These are phyloP conservation scores for Emergomyces orientalis DNA, from an alignment of 2,329 filamentous ascomycete species.

Conservation along the genomic window DNA sequence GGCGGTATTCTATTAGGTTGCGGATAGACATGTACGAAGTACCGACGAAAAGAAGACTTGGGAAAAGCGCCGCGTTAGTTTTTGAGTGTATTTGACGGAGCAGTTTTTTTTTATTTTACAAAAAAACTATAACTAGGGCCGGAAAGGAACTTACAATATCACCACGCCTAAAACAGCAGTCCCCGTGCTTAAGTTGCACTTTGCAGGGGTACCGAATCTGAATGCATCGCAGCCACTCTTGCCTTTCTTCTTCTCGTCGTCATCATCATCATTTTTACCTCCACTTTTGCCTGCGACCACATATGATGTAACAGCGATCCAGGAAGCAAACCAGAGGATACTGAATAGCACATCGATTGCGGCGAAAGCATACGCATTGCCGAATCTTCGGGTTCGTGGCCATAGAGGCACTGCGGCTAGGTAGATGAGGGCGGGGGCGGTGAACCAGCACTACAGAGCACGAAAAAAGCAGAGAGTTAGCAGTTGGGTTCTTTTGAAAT, in stretches of 20 bases:
- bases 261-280: conserved; percentile 32
- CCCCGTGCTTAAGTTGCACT: conserved; percentile 49
- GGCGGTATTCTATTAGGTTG: conserved; percentile 48
- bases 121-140: neutral
- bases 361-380: conserved; percentile 52
- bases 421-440: conserved; percentile 50
- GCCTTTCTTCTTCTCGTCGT: conserved; percentile 28
- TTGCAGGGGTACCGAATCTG: conserved; percentile 45
- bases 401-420: conserved; percentile 53
- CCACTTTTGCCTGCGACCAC: conserved; percentile 46
- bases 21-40: conserved; percentile 47
- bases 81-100: neutral
- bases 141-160: conserved; percentile 41
- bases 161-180: conserved; percentile 49
- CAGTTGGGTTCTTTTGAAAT: neutral
- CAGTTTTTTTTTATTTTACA: neutral
- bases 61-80: neutral
- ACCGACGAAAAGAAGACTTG: conserved; percentile 46
- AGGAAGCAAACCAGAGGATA: conserved; percentile 52
- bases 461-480: neutral
- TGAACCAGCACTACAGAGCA: conserved; percentile 48
- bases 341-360: conserved; percentile 46
- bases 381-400: conserved; percentile 48
- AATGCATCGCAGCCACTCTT: conserved; percentile 46
- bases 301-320: conserved; percentile 48